Percentiles rank a stretch among this genome's conserved stretches.
phyloP scores from a whole-genome alignment of 371 early-diverging fungal species.

The Ordospora pajunii region DNA sequence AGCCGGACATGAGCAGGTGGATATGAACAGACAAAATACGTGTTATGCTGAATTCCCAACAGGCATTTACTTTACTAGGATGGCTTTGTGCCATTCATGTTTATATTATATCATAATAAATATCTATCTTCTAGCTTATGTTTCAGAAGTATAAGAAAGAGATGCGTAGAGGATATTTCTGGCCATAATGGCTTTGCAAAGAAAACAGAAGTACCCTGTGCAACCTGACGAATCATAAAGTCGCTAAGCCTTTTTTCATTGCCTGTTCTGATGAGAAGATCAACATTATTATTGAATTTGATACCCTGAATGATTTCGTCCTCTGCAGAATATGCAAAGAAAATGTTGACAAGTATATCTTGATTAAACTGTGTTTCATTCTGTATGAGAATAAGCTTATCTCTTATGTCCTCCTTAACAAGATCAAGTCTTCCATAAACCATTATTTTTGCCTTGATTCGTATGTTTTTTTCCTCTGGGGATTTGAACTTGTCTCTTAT shows the following conservation, averaged over 20 bases:
- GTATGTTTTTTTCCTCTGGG: slow-evolving; percentile 19
- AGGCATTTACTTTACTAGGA: neutral
- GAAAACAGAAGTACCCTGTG: slow-evolving; percentile 30
- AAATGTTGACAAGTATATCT: slow-evolving; percentile 74
- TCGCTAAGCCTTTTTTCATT: slow-evolving; percentile 89
- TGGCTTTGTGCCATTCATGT: neutral
- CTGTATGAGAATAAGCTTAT: slow-evolving; percentile 64
- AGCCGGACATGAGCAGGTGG: slow-evolving; percentile 12
- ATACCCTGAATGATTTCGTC: slow-evolving; percentile 67
- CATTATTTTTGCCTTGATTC: slow-evolving; percentile 65
- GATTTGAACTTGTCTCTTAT: slow-evolving; percentile 67
- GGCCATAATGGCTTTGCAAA: slow-evolving; percentile 59
- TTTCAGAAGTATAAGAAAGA: slow-evolving; percentile 42
- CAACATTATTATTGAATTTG: slow-evolving; percentile 59
- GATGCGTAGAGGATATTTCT: slow-evolving; percentile 42
- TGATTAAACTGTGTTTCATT: slow-evolving; percentile 67
- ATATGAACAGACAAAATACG: neutral
- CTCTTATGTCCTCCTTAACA: slow-evolving; percentile 66
- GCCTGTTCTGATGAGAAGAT: slow-evolving; percentile 86
- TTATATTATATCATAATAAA: slow-evolving; percentile 3
- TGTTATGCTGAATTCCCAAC: neutral
- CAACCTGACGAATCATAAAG: slow-evolving; percentile 84
- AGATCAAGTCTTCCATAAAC: slow-evolving; percentile 71
- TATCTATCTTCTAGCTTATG: slow-evolving; percentile 43
- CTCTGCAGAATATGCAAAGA: slow-evolving; percentile 85